Percentiles rank a stretch among this genome's conserved stretches.
phyloP scores from a whole-genome alignment of 495 filamentous ascomycete genomes.

The Cetradonia linearis region DNA sequence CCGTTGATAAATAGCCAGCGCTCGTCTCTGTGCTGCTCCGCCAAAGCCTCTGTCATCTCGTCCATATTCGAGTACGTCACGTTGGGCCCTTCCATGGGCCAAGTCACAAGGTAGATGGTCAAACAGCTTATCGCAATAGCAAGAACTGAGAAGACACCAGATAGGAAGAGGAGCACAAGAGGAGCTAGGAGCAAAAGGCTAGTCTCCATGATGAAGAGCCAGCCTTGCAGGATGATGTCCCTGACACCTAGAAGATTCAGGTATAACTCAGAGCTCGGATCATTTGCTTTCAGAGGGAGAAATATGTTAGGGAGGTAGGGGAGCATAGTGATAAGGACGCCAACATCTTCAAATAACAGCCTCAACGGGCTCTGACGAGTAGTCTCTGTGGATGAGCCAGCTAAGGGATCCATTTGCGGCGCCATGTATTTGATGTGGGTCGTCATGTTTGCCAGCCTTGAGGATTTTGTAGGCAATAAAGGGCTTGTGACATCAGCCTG shows the following conservation, averaged over 20 bases:
- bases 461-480: not conserved
- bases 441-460: not conserved
- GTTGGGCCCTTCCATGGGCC: slow-evolving; percentile 19
- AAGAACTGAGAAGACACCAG: slow-evolving; percentile 19
- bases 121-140: slow-evolving; percentile 2
- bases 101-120: slow-evolving; percentile 15
- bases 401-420: slow-evolving; percentile 16
- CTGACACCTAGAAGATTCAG: not conserved
- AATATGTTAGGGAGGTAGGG: slow-evolving; percentile 19
- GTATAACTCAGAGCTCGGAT: slow-evolving; percentile 12
- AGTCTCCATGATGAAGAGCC: slow-evolving; percentile 18
- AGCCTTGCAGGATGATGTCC: slow-evolving; percentile 17
- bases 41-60: not conserved
- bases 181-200: slow-evolving; percentile 15
- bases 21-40: slow-evolving; percentile 40
- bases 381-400: slow-evolving; percentile 10
- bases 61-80: slow-evolving; percentile 17
- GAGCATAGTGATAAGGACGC: slow-evolving; percentile 19
- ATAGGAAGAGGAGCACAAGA: slow-evolving; percentile 17
- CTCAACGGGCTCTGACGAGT: slow-evolving; percentile 15
- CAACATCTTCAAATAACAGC: slow-evolving; percentile 17
- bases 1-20: slow-evolving; percentile 71
- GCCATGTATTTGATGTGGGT: slow-evolving; percentile 18
- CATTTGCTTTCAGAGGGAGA: slow-evolving; percentile 12
- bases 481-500: slow-evolving; percentile 8